Evolutionary conservation across 495 filamentous ascomycete species (phyloP).

Genomic region (Aspergillus saccharolyticus): DNA sequence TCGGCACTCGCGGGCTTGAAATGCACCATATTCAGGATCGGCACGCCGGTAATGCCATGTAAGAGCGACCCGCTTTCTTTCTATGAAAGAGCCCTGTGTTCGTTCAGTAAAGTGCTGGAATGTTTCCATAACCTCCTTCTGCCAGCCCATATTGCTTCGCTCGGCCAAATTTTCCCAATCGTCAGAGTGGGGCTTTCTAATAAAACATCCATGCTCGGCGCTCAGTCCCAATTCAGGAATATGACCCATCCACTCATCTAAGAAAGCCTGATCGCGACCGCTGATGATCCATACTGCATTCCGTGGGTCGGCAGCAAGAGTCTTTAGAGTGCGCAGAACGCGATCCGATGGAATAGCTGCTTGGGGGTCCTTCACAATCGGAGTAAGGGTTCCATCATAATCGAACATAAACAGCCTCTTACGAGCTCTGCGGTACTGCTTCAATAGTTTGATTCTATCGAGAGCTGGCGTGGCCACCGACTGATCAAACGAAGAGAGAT

Average conservation of each 20-base stretch:
- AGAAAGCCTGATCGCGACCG: conserved; percentile 83
- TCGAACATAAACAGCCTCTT: conserved; percentile 94
- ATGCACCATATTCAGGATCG: conserved; percentile 73
- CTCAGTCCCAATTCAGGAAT: conserved; percentile 80
- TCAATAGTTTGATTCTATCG: conserved; percentile 63
- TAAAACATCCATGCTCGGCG: conserved; percentile 94
- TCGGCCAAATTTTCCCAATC: conserved; percentile 86
- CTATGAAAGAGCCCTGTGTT: conserved; percentile 85
- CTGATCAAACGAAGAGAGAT: conserved; percentile 69
- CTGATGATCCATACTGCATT: conserved; percentile 98
- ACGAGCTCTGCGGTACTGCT: conserved; percentile 62
- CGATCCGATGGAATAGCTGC: conserved; percentile 81
- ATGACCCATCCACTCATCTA: conserved; percentile 81
- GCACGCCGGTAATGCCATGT: conserved; percentile 96
- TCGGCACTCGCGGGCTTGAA: conserved; percentile 71
- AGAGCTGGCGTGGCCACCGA: conserved; percentile 74
- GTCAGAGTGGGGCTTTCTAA: conserved; percentile 64
- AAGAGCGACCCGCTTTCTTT: conserved; percentile 83
- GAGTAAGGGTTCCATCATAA: conserved; percentile 97
- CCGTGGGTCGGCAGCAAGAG: conserved; percentile 67
- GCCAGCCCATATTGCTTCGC: conserved; percentile 82
- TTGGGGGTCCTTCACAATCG: conserved; percentile 84
- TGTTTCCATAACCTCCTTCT: conserved; percentile 68
- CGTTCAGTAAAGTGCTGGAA: conserved; percentile 82
- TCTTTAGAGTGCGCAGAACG: conserved; percentile 71